Base-by-base conservation (phyloP, 2,329 filamentous ascomycete species). In the Penicillium sp. region DNA sequence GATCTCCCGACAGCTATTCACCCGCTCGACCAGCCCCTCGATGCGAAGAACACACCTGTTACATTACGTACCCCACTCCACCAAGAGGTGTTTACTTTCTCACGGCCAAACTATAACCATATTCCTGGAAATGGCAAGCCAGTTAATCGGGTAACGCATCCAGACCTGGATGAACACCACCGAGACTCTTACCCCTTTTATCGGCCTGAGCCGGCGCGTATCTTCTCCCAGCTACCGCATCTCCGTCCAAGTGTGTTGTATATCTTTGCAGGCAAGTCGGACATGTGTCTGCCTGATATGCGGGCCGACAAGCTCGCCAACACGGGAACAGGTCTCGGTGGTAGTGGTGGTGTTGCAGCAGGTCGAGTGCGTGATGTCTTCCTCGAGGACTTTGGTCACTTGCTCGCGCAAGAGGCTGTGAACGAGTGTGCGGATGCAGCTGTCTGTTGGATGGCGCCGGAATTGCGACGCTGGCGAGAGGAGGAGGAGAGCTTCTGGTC, bases 351-450 rank as follows among this genome's bases (percentile, higher is more conserved):
- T 81, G 89, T 15, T 80, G 86, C 42, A n/a, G 78, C 79, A 10
- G 88, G 87, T 0, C 76, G 82, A 40, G 90, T 95, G 2, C 77
- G 75, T 48, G 78, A 83, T 56, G 78, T 88, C 4, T 74, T 82
- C 13, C 70, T 93, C 6, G 72, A 85, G 25, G 79, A 78, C 0
- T 76, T 78, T 5, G 89, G 91, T 0, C 92, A 97, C 68, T 69
- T 96, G 37, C 81, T 96, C 25, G 86, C 91, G 0, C 88, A 95
- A 81, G 90, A 95, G 69, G 79, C 81, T 33, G 87, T 88, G 0
- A 73, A 62, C 2, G 75, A 81, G 61, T 87, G 84, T 54, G 91
- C 89, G 1, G 74, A 79, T 50, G 63, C 79, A 15, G 78, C 80
- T 0, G 79, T 78, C 0, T 63, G 66, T 24, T 88, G 83, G 76